phyloP scores from a whole-genome alignment of 2,329 filamentous ascomycete genomes.

The Pseudopyricularia javanii region DNA sequence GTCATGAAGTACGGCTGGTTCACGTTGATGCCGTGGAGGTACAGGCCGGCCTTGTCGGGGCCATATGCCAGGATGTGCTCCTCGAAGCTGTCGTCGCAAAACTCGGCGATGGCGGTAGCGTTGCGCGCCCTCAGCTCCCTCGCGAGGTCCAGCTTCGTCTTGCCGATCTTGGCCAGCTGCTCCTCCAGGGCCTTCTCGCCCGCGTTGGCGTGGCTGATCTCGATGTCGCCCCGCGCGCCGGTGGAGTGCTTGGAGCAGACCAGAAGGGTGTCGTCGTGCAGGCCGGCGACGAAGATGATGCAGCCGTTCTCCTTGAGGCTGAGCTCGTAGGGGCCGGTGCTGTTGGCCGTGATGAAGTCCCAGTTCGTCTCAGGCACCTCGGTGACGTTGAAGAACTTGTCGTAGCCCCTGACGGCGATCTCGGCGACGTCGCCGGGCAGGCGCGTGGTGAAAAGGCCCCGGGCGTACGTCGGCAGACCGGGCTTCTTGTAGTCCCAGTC shows the following conservation, averaged over 20 bases:
- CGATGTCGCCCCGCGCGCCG: constrained; percentile 58
- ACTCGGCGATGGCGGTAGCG: constrained; percentile 85
- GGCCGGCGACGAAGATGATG: constrained; percentile 90
- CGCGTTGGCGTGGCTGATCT: constrained; percentile 69
- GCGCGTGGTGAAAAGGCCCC: constrained; percentile 79
- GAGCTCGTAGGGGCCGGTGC: constrained; percentile 81
- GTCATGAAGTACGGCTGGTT: constrained; percentile 90
- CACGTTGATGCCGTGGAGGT: constrained; percentile 90
- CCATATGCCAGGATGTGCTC: constrained; percentile 91
- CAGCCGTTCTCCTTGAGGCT: constrained; percentile 99
- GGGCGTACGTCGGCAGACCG: constrained; percentile 80
- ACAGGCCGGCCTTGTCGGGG: constrained; percentile 73
- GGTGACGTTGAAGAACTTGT: constrained; percentile 95
- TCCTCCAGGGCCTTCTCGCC: constrained; percentile 73
- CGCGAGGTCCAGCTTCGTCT: constrained; percentile 67
- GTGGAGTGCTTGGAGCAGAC: constrained; percentile 99
- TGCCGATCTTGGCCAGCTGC: constrained; percentile 68
- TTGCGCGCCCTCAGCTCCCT: constrained; percentile 66
- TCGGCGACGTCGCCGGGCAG: constrained; percentile 54
- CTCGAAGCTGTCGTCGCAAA: constrained; percentile 93
- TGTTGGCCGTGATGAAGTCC: constrained; percentile 63
- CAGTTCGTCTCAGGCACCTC: constrained; percentile 77
- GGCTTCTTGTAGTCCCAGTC: constrained; percentile 93
- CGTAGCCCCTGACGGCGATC: constrained; percentile 83
- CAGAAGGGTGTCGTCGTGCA: constrained; percentile 78